These are phyloP conservation scores for Thermothielavioides terrestris DNA, from an alignment of 495 filamentous ascomycete species.

Conservation along the genomic window DNA sequence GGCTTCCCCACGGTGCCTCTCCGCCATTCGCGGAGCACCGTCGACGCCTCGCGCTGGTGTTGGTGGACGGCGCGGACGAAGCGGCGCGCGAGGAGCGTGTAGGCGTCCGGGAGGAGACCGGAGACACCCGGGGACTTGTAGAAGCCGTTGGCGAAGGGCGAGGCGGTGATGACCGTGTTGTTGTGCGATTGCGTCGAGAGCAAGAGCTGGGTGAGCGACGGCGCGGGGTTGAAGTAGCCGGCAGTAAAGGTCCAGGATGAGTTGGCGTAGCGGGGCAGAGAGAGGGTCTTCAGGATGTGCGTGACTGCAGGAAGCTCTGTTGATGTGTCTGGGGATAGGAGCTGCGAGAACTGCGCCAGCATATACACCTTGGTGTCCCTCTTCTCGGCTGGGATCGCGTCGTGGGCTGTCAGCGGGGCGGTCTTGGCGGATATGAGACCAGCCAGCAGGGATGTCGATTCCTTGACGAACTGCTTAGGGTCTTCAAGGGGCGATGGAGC, in stretches of 20 bases:
- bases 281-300: conserved; percentile 59
- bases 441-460: conserved; percentile 55
- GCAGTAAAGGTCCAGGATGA: conserved; percentile 92
- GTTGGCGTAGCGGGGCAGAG: conserved; percentile 48
- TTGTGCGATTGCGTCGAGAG: conserved; percentile 56
- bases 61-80: conserved; percentile 67
- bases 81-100: conserved; percentile 73
- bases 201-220: conserved; percentile 66
- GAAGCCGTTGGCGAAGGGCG: conserved; percentile 91
- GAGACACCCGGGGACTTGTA: conserved; percentile 82
- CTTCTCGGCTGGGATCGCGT: conserved; percentile 10
- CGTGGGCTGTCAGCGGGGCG: conserved; percentile 12
- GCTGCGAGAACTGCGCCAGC: conserved; percentile 72
- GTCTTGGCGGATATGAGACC: conserved; percentile 49
- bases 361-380: conserved; percentile 75
- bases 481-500: conserved; percentile 61
- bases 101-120: conserved; percentile 82
- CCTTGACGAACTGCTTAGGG: conserved; percentile 57
- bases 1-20: conserved; percentile 70
- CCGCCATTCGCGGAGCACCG: conserved; percentile 83
- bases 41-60: conserved; percentile 47
- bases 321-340: conserved; percentile 68
- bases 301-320: conserved; percentile 81
- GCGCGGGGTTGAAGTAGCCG: conserved; percentile 95
- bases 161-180: conserved; percentile 88